phyloP scores from a whole-genome alignment of 2,329 filamentous ascomycete species.

The Xylariaceae sp. region DNA sequence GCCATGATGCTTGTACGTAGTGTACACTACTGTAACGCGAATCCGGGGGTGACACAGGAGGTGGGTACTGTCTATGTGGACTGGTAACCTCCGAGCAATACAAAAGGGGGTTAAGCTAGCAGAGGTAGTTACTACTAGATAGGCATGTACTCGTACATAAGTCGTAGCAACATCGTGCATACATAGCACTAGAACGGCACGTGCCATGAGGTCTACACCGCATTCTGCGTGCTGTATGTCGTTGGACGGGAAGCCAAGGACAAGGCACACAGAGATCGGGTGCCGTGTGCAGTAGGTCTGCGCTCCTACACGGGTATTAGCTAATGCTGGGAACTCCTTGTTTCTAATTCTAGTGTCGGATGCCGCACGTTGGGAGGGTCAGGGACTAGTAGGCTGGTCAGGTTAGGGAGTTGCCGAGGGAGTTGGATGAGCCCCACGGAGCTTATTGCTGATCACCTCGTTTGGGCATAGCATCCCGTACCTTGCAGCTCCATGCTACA shows the following conservation, averaged over 20 bases:
- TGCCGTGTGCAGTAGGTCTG: too few species aligned
- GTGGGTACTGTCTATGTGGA: neutral
- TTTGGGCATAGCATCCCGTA: neutral
- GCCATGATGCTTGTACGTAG: neutral
- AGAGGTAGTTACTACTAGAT: too few species aligned
- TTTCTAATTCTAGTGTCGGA: neutral
- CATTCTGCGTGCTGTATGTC: neutral
- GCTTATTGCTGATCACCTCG: neutral
- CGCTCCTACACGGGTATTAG: neutral
- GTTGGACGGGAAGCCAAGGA: too few species aligned
- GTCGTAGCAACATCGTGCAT: neutral
- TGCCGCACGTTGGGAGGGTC: neutral
- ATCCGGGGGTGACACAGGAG: slow-evolving; percentile 9
- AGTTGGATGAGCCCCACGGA: neutral
- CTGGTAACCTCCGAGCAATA: neutral
- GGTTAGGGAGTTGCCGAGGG: neutral
- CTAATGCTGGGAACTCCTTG: neutral
- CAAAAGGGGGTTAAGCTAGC: too few species aligned
- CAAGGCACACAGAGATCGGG: too few species aligned
- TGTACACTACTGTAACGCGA: neutral
- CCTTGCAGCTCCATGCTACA: slow-evolving; percentile 3
- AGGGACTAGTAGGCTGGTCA: neutral
- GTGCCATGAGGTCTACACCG: neutral
- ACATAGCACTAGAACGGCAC: neutral
- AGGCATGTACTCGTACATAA: too few species aligned